phyloP scores from a whole-genome alignment of 176 grass and related monocot genomes.

The Secale cereale region DNA sequence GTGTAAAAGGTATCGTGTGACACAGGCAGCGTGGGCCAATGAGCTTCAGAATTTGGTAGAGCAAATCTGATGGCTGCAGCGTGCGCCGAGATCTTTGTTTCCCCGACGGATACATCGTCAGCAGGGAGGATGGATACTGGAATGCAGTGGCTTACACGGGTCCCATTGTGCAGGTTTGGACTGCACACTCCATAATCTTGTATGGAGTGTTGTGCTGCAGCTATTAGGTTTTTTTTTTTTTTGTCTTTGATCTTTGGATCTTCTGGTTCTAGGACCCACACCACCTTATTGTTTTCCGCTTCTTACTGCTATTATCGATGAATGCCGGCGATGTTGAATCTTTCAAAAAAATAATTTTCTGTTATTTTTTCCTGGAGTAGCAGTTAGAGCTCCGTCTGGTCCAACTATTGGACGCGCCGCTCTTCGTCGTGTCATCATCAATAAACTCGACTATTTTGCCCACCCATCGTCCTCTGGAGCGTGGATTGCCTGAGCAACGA shows the following conservation, averaged over 20 bases:
- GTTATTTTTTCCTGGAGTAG: no score
- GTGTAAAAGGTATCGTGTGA: not conserved
- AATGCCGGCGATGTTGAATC: no score
- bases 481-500: no score
- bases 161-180: not conserved
- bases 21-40: not conserved
- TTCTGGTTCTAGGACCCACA: no score
- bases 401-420: not conserved
- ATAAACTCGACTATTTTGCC: not conserved
- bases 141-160: not conserved
- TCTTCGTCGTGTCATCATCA: not conserved
- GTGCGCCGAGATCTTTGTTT: not conserved
- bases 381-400: not conserved
- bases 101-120: not conserved
- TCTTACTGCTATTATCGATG: no score
- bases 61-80: not conserved
- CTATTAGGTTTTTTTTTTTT: no score
- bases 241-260: no score
- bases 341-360: no score
- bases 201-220: no score
- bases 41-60: not conserved
- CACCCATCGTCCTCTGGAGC: no score
- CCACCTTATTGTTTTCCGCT: no score
- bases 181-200: no score
- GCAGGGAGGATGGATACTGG: not conserved